Conservation (phyloP, 495 filamentous ascomycete species). For the Neurospora sp. region DNA sequence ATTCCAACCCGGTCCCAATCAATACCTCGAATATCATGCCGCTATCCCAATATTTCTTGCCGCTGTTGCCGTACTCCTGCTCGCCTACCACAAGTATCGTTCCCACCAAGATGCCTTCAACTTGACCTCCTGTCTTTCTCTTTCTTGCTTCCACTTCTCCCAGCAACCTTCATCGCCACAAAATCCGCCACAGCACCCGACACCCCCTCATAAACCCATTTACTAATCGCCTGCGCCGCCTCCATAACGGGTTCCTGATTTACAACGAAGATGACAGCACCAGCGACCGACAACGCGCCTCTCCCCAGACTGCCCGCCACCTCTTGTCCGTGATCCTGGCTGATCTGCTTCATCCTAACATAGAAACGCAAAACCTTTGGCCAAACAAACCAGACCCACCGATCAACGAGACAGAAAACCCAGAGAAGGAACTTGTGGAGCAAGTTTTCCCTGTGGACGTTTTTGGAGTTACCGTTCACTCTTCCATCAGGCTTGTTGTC, state of each 20-base stretch:
- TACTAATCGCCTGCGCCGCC: background rate
- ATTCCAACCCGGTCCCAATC: background rate
- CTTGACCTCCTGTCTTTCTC: background rate
- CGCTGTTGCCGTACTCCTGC: background rate
- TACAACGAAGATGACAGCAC: background rate
- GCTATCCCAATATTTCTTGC: background rate
- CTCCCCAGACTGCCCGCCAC: background rate
- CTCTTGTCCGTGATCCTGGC: constrained; percentile 1
- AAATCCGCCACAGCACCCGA: constrained; percentile 14
- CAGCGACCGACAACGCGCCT: background rate
- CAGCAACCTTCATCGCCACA: constrained; percentile 3
- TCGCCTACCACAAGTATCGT: background rate
- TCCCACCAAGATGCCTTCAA: background rate
- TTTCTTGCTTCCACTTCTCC: background rate
- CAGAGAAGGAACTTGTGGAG: constrained; percentile 8
- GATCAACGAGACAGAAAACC: constrained; percentile 3
- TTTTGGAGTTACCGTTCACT: too few species aligned
- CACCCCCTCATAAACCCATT: constrained; percentile 2
- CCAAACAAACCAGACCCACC: background rate
- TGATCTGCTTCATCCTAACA: constrained; percentile 3
- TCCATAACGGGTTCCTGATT: background rate
- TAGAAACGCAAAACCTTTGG: background rate
- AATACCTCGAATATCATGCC: background rate
- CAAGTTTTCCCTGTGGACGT: background rate
- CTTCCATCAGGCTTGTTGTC: background rate